Evolutionary conservation across 176 grass and related monocot species (phyloP), one percentile per base, ranked within the genome.

Genomic region (Paspalum vaginatum): DNA sequence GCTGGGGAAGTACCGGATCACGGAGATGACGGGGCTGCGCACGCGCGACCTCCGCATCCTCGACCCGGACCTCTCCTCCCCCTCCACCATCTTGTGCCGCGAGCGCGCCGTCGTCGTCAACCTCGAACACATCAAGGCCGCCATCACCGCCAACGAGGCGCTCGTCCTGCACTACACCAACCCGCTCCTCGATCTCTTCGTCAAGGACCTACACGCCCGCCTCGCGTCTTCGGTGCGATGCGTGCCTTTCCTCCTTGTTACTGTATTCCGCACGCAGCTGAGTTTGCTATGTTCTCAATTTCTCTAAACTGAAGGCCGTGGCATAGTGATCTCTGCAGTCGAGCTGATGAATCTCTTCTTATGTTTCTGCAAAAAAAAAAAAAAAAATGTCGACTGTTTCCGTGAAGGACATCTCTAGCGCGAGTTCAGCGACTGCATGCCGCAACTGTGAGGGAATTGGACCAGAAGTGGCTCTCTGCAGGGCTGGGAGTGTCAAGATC

Each of bases 51-150:
- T 94, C 44, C 84, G 95, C 37, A 46, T 91, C 51, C 95, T 98
- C 39, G 95, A 98, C 39, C 89, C 89, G n/a, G 16, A 77, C 22
- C 92, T 97, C 76, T 55, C 89, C n/a, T 94, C 90, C 88, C 95
- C 90, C 6, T 98, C 95, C 62, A 91, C 90, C 17, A 93, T 98
- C 73, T 78, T 98, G 16, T 92, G 88, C 44, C 86, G 95, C 73
- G 92, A 98, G 17, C 84, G 90, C 63, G 90, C 92, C 61, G 80
- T 98, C 79, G 90, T 98, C 64, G 60, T 98, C 20, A 98, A 91
- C 69, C 87, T 94, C 78, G 91, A 97, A 85, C 83, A 86, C 86
- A 89, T 94, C 91, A 88, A 84, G 83, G 89, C 74, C 74, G 84
- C 94, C 48, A 75, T 97, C 59, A 97, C 92, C 61, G 95, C 92